These are phyloP conservation scores for Calendula officinalis DNA, from an alignment of 129 eudicot genomes.

Conservation along the genomic window DNA sequence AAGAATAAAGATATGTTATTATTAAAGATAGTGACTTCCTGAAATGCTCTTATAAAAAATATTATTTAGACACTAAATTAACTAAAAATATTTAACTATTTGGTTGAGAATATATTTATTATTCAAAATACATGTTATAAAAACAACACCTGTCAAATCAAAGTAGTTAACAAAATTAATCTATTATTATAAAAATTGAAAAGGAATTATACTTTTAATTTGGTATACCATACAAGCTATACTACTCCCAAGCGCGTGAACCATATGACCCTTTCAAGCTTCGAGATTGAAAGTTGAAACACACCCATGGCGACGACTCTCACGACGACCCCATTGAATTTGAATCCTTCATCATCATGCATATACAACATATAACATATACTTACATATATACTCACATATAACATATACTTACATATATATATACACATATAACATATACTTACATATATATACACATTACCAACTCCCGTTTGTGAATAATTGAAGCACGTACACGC, in stretches of 20 bases:
- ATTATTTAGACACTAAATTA: too few species aligned
- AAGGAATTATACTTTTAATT: too few species aligned
- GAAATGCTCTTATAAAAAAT: too few species aligned
- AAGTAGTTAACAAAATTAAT: too few species aligned
- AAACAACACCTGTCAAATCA: too few species aligned
- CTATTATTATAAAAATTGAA: background rate
- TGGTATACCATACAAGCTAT: too few species aligned
- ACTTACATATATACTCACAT: background rate
- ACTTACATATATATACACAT: background rate
- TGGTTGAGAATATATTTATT: too few species aligned
- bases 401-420: background rate
- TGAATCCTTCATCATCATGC: background rate
- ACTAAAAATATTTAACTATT: too few species aligned
- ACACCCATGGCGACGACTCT: slow-evolving; percentile 21
- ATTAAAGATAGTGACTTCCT: too few species aligned
- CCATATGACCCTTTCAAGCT: slow-evolving; percentile 22
- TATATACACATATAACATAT: background rate
- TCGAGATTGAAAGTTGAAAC: background rate
- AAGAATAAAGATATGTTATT: too few species aligned
- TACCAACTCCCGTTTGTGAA: slow-evolving; percentile 1
- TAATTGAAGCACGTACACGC: slow-evolving; percentile 18
- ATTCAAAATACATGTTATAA: too few species aligned
- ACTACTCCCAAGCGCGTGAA: slow-evolving; percentile 17
- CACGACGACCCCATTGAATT: slow-evolving; percentile 3
- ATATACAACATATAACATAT: background rate